phyloP scores from a whole-genome alignment of 1,139 yeast species.

The Sugiyamaella castrensis region DNA sequence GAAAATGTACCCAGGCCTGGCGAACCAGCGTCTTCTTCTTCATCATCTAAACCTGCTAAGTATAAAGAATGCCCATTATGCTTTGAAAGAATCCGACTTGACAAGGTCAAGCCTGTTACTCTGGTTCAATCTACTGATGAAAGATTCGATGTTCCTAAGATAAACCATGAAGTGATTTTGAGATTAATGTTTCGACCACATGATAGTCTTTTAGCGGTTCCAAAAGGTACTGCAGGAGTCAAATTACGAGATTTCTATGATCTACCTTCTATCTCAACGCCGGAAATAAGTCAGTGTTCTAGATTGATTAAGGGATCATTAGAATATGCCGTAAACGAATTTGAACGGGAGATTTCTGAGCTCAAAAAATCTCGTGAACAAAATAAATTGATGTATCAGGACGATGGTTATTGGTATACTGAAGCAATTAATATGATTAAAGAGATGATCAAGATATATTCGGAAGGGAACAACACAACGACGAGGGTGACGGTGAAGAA shows the following conservation, averaged over 20 bases:
- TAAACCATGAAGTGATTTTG: conserved; percentile 58
- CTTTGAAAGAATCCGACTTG: conserved; percentile 57
- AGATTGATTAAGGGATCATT: conserved; percentile 66
- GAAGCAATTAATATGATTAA: conserved; percentile 59
- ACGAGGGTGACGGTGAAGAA: background rate
- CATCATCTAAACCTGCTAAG: conserved; percentile 28
- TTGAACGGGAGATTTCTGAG: conserved; percentile 53
- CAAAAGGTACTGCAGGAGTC: conserved; percentile 39
- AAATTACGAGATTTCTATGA: conserved; percentile 21
- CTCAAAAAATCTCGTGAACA: conserved; percentile 50
- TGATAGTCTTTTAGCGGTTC: conserved; percentile 61
- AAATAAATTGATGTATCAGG: conserved; percentile 59
- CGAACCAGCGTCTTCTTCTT: conserved; percentile 34
- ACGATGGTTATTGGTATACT: conserved; percentile 54
- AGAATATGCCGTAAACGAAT: conserved; percentile 51
- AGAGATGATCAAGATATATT: conserved; percentile 36
- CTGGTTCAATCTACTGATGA: conserved; percentile 50
- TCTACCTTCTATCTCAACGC: conserved; percentile 34
- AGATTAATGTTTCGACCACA: conserved; percentile 70
- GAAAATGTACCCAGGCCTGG: conserved; percentile 38
- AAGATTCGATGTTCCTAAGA: conserved; percentile 57
- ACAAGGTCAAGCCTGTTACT: conserved; percentile 64
- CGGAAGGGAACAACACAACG: background rate
- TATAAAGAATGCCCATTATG: conserved; percentile 86
- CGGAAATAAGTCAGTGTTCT: conserved; percentile 41